Evolutionary conservation across 1,139 yeast species (phyloP).

Genomic region (Blastobotrys elegans): DNA sequence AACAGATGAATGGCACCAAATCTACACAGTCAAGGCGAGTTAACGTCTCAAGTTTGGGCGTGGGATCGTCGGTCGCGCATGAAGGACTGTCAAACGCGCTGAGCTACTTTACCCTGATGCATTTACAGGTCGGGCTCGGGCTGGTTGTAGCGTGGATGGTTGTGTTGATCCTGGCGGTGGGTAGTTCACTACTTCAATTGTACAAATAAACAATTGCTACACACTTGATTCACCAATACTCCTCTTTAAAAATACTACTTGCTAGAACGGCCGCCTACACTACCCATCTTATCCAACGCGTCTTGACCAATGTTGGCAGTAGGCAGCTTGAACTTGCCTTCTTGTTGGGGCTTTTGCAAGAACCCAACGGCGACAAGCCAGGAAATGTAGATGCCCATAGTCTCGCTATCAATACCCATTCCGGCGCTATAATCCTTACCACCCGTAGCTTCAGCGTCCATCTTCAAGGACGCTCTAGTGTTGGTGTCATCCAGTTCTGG

Average conservation of each 20-base stretch:
- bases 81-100: neutral
- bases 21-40: neutral
- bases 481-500: slow-evolving; percentile 90
- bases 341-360: slow-evolving; percentile 51
- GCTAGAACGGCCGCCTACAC: slow-evolving; percentile 80
- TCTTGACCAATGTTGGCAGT: slow-evolving; percentile 49
- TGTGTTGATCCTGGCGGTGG: neutral
- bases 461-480: slow-evolving; percentile 57
- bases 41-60: neutral
- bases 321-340: slow-evolving; percentile 47
- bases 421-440: slow-evolving; percentile 65
- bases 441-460: slow-evolving; percentile 60
- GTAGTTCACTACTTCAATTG: neutral
- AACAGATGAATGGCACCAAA: neutral
- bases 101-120: neutral
- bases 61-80: neutral
- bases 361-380: slow-evolving; percentile 78
- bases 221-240: too few relatives aligned
- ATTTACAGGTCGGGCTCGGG: slow-evolving; percentile 9
- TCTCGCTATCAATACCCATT: slow-evolving; percentile 60
- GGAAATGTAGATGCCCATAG: slow-evolving; percentile 71
- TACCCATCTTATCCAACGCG: slow-evolving; percentile 58
- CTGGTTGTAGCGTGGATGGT: slow-evolving; percentile 1
- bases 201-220: neutral
- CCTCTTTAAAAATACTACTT: slow-evolving; percentile 14